Percentiles rank a stretch among this genome's conserved stretches.
phyloP scores from a whole-genome alignment of 2,329 filamentous ascomycete species.

The Calycina marina region DNA sequence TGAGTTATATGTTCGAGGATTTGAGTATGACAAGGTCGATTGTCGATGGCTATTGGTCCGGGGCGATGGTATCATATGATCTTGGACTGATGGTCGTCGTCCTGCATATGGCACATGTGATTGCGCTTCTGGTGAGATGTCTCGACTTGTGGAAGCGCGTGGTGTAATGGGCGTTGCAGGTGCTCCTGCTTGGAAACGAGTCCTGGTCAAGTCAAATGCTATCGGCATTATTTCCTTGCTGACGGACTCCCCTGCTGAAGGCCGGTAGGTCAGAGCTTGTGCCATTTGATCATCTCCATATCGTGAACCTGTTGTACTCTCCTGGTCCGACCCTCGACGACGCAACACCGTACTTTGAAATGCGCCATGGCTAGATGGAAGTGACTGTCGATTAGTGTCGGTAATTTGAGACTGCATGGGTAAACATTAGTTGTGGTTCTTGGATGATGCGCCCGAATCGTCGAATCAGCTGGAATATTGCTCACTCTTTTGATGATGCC shows the following conservation, averaged over 20 bases:
- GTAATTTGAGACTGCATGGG: slow-evolving; percentile 6
- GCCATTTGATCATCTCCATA: slow-evolving; percentile 15
- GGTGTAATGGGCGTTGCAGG: slow-evolving; percentile 19
- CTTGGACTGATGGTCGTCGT: slow-evolving; percentile 15
- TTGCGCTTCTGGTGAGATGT: slow-evolving; percentile 19
- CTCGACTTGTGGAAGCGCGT: slow-evolving; percentile 11
- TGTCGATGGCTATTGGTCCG: slow-evolving; percentile 19
- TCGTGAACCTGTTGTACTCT: slow-evolving; percentile 10
- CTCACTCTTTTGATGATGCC: slow-evolving; percentile 14
- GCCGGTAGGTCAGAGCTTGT: slow-evolving; percentile 17
- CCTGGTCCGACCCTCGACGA: slow-evolving; percentile 19
- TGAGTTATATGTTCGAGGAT: slow-evolving; percentile 30
- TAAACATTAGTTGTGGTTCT: too few relatives aligned
- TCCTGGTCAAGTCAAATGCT: slow-evolving; percentile 13
- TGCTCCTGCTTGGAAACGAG: slow-evolving; percentile 12
- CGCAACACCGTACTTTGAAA: slow-evolving; percentile 10
- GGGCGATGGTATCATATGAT: slow-evolving; percentile 10
- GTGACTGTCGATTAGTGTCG: slow-evolving; percentile 15
- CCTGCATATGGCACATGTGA: slow-evolving; percentile 12
- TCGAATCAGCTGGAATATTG: background rate
- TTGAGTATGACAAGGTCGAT: slow-evolving; percentile 21
- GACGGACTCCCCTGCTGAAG: slow-evolving; percentile 12
- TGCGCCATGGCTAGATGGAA: slow-evolving; percentile 13
- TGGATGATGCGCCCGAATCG: too few relatives aligned
- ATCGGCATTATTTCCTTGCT: too few relatives aligned